Evolutionary conservation across 2,329 filamentous ascomycete genomes (phyloP).

Genomic region (Fusarium sp.): DNA sequence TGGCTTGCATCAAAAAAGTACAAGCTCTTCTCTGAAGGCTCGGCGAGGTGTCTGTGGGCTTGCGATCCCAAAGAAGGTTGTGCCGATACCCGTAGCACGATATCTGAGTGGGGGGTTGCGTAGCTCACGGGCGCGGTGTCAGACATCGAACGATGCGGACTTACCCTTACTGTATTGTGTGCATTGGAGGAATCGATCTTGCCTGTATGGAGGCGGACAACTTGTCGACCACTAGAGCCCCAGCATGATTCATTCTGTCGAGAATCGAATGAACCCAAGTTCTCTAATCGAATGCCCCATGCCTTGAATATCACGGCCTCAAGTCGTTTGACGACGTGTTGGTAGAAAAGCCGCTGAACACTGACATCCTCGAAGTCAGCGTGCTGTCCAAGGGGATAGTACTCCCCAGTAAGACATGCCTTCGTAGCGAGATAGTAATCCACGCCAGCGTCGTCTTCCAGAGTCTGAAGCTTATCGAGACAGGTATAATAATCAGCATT

Average conservation of each 20-base stretch:
- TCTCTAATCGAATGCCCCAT: background rate
- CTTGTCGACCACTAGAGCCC: background rate
- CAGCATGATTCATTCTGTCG: background rate
- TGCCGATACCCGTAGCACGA: background rate
- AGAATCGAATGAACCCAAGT: background rate
- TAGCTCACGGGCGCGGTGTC: background rate
- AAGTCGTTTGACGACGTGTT: background rate
- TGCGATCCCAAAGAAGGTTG: background rate
- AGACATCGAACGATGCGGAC: background rate
- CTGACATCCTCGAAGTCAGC: background rate
- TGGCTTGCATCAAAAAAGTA: background rate
- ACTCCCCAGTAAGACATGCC: background rate
- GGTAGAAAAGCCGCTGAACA: background rate
- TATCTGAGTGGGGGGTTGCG: background rate
- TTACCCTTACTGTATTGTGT: background rate
- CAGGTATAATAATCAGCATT: background rate
- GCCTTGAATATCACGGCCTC: background rate
- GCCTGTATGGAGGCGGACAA: background rate
- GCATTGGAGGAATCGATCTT: background rate
- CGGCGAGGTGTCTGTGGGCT: background rate
- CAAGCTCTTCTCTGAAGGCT: background rate
- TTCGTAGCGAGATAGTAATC: background rate
- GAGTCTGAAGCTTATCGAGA: background rate
- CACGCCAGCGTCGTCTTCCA: background rate
- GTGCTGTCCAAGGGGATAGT: background rate